These are phyloP conservation scores for Datura wrightii DNA, from an alignment of 257 asterid genomes.

Conservation along the genomic window DNA sequence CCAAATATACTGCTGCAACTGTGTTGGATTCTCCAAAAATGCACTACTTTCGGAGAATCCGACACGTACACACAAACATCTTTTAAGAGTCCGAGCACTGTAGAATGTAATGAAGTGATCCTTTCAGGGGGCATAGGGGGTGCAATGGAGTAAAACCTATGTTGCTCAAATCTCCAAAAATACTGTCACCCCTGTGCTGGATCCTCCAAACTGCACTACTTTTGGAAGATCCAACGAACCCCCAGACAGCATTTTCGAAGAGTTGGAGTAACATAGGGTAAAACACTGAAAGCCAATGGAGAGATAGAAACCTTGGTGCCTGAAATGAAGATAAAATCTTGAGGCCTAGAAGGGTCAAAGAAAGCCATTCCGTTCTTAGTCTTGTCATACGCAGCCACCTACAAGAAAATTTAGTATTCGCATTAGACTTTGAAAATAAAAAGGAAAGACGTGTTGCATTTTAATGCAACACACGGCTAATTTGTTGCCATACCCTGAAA, in stretches of 20 bases:
- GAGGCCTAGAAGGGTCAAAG: slow-evolving; percentile 89
- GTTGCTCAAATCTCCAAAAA: not conserved
- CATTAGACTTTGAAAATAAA: not conserved
- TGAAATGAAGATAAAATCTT: slow-evolving; percentile 88
- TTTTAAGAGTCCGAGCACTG: not conserved
- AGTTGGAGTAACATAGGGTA: not conserved
- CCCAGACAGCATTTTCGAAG: not conserved
- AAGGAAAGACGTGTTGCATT: not conserved
- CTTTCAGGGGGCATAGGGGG: not conserved
- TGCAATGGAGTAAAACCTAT: not conserved
- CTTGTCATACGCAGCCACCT: slow-evolving; percentile 98
- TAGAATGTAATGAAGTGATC: not conserved
- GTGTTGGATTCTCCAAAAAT: not conserved
- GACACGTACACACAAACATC: not conserved
- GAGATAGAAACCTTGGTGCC: slow-evolving; percentile 79
- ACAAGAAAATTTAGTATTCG: slow-evolving; percentile 10
- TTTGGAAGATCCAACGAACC: not conserved
- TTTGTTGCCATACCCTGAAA: slow-evolving; percentile 61
- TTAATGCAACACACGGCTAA: not conserved
- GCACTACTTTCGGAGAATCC: not conserved
- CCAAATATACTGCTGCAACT: not conserved
- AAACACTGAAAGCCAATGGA: not conserved
- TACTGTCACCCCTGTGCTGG: not conserved
- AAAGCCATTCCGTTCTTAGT: slow-evolving; percentile 87
- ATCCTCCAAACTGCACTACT: not conserved